Evolutionary conservation across 192 early-diverging fungal genomes (phyloP).

Genomic region (Mortierella hygrophila): DNA sequence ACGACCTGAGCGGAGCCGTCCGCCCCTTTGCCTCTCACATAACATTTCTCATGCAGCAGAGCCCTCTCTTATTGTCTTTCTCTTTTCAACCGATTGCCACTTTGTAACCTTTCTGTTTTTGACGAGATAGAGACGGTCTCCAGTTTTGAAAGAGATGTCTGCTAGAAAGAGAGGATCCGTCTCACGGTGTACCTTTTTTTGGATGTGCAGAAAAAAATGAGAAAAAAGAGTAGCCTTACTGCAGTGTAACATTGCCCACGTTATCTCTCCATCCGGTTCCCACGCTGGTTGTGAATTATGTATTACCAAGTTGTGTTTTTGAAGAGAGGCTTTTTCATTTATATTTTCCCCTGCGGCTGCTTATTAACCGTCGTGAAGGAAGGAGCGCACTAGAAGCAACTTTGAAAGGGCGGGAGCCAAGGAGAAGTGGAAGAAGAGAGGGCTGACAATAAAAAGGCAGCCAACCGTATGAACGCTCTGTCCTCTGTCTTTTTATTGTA

Average conservation of each 20-base stretch:
- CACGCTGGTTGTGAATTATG: too few relatives aligned
- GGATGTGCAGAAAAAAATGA: not conserved
- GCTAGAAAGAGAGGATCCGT: not conserved
- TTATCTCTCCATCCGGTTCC: too few relatives aligned
- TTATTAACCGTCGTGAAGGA: not conserved
- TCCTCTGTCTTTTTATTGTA: not conserved
- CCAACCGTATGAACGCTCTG: not conserved
- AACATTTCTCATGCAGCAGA: conserved; percentile 4
- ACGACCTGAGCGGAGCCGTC: not conserved
- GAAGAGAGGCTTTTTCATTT: not conserved
- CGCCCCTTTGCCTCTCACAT: not conserved
- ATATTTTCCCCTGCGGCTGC: not conserved
- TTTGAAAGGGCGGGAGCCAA: not conserved
- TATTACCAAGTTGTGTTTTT: too few relatives aligned
- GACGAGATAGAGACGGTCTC: not conserved
- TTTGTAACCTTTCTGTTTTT: not conserved
- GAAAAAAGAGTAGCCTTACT: not conserved
- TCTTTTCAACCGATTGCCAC: not conserved
- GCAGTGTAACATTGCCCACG: too few relatives aligned
- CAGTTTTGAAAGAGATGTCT: not conserved
- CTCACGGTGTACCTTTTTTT: not conserved
- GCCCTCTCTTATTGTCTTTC: not conserved
- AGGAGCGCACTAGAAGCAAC: not conserved
- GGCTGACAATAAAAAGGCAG: not conserved
- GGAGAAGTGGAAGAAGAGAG: not conserved